phyloP scores from a whole-genome alignment of 2,329 filamentous ascomycete species.

The Fusarium agapanthi region DNA sequence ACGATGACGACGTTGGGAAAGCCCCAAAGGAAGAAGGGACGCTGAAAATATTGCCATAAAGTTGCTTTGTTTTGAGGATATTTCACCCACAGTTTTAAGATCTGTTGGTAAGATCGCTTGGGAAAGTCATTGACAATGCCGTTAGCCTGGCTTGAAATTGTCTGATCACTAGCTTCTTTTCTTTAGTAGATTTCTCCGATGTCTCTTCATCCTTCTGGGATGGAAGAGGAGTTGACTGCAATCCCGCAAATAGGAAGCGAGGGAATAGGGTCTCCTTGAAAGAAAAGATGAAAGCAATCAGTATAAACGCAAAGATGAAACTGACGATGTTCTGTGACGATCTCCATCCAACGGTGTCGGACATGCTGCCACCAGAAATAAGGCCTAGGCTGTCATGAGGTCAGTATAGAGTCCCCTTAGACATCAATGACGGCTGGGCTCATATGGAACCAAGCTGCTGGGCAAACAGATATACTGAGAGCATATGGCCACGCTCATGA shows the following conservation, averaged over 20 bases:
- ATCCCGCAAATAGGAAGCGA: not conserved
- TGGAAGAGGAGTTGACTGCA: accelerated
- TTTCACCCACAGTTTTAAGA: not conserved
- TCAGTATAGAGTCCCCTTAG: accelerated
- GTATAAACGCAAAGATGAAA: not conserved
- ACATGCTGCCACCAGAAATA: not conserved
- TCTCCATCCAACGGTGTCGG: not conserved
- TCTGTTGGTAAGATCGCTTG: not conserved
- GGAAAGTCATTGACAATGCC: not conserved
- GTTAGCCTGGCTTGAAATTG: not conserved
- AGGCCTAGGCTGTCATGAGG: accelerated
- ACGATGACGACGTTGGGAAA: not conserved
- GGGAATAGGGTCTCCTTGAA: not conserved
- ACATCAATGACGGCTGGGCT: accelerated
- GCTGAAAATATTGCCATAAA: not conserved
- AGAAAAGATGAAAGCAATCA: not conserved
- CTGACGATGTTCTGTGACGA: not conserved
- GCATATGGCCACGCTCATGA: not conserved
- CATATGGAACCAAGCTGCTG: not conserved
- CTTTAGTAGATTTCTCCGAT: accelerated
- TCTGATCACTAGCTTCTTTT: not conserved
- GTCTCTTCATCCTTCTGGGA: not conserved
- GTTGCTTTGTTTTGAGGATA: not conserved
- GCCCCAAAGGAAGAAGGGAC: not conserved
- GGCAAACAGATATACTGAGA: not conserved